phyloP scores from a whole-genome alignment of 768 basidiomycete species.

The Rubroboletus pulcherrimus region DNA sequence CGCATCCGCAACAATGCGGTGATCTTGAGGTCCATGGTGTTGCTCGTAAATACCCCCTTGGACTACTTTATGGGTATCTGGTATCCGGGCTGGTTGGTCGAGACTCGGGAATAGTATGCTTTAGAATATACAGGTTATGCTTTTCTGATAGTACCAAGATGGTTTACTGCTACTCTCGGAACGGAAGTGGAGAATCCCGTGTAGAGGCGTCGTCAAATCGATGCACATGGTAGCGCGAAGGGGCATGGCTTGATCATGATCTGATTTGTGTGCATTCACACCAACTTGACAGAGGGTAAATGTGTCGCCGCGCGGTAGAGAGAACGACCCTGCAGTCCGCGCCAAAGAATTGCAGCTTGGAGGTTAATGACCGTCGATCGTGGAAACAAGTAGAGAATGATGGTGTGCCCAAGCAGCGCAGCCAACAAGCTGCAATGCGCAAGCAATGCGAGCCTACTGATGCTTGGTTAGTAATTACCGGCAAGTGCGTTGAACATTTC shows the following conservation, averaged over 20 bases:
- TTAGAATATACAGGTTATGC: background rate
- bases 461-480: conserved; percentile 3
- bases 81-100: background rate
- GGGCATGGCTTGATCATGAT: background rate
- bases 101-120: too few relatives aligned
- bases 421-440: background rate
- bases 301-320: background rate
- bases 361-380: conserved; percentile 11
- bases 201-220: background rate
- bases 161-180: background rate
- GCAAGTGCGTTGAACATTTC: background rate
- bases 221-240: background rate
- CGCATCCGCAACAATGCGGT: background rate
- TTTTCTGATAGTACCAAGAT: background rate
- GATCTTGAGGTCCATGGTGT: background rate
- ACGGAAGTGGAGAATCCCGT: background rate
- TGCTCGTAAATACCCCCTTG: background rate
- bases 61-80: background rate
- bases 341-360: background rate
- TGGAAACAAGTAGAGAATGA: background rate
- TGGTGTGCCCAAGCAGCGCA: background rate
- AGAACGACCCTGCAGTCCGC: background rate
- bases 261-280: background rate
- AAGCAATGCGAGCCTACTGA: background rate
- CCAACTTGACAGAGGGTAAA: background rate